Evolutionary conservation across 257 asterid genomes (phyloP).

Genomic region (Datura wrightii): DNA sequence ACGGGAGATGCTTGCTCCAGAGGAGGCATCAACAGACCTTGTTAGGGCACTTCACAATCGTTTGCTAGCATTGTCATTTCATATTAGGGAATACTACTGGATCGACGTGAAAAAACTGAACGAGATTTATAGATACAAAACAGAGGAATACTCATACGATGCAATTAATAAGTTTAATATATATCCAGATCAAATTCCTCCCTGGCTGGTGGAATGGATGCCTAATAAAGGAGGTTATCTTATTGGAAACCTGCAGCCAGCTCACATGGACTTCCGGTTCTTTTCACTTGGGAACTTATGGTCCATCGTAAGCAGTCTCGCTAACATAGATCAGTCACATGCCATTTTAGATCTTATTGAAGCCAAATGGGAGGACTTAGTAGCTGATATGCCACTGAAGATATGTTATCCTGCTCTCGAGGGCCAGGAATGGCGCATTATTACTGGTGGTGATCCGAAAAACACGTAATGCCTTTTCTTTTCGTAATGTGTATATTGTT

Average conservation of each 20-base stretch:
- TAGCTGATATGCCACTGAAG: conserved; percentile 80
- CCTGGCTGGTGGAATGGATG: conserved; percentile 91
- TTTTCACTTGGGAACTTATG: conserved; percentile 80
- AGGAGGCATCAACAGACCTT: conserved; percentile 69
- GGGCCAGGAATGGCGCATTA: conserved; percentile 80
- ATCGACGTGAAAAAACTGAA: conserved; percentile 72
- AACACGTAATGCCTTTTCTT: conserved; percentile 59
- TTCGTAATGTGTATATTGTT: background rate
- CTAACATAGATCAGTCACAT: conserved; percentile 72
- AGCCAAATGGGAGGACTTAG: conserved; percentile 77
- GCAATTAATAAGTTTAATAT: conserved; percentile 87
- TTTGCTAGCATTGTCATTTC: conserved; percentile 74
- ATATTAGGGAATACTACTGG: conserved; percentile 86
- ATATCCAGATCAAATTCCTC: conserved; percentile 86
- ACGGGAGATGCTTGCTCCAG: conserved; percentile 81
- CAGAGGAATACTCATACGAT: conserved; percentile 82
- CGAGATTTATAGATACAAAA: conserved; percentile 77
- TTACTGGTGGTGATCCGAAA: conserved; percentile 82
- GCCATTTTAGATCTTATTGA: conserved; percentile 77
- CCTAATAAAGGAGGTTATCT: conserved; percentile 75
- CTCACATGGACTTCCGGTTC: conserved; percentile 89
- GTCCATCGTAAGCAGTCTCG: conserved; percentile 71
- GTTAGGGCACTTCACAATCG: conserved; percentile 71
- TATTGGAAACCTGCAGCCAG: conserved; percentile 85
- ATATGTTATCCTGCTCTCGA: conserved; percentile 83